Evolutionary conservation across 2,329 filamentous ascomycete genomes (phyloP).

Genomic region (Paraphaeosphaeria sporulosa): DNA sequence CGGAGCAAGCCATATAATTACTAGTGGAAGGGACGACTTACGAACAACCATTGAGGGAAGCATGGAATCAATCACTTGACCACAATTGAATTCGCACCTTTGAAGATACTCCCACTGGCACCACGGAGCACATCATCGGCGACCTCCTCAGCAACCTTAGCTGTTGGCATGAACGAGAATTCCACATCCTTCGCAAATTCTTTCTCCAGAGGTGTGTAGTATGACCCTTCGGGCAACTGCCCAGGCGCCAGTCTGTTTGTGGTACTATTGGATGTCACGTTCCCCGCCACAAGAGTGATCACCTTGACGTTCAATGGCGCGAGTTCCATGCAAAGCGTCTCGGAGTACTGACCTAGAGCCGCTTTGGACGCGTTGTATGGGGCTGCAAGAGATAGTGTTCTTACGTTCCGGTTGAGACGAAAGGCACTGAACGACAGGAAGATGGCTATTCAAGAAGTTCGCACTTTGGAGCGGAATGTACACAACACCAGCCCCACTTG

Average conservation of each 20-base stretch:
- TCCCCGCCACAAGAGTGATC: constrained; percentile 24
- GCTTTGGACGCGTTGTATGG: no score
- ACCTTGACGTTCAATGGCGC: constrained; percentile 26
- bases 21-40: not conserved
- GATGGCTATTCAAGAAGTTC: no score
- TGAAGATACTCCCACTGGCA: not conserved
- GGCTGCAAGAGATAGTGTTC: no score
- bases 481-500: no score
- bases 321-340: constrained; percentile 28
- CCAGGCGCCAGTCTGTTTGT: not conserved
- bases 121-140: not conserved
- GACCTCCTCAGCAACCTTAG: not conserved
- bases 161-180: not conserved
- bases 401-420: no score
- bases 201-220: constrained; percentile 11
- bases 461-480: no score
- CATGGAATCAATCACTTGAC: not conserved
- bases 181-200: not conserved
- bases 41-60: not conserved
- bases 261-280: constrained; percentile 15
- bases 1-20: not conserved
- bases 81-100: not conserved
- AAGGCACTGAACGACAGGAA: no score
- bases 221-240: not conserved
- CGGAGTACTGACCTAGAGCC: constrained; percentile 34